Evolutionary conservation across 1,284 basidiomycete genomes (phyloP).

Genomic region (Anthracocystis panici-leucophaei): DNA sequence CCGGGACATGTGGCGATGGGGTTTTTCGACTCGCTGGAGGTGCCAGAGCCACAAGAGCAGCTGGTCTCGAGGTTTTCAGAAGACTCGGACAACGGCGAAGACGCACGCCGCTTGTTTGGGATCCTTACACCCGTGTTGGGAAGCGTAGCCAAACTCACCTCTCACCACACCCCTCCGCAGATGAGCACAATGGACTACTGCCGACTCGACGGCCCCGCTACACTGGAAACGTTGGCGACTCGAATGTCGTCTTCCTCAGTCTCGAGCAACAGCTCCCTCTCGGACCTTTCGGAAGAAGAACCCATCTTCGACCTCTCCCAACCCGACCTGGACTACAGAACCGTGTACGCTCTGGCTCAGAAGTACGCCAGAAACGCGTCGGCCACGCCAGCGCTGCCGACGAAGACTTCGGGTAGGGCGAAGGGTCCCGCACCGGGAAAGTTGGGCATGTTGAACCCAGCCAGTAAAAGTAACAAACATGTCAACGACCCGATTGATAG

Average conservation of each 20-base stretch:
- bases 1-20: slow-evolving; percentile 18
- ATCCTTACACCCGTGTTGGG: slow-evolving; percentile 10
- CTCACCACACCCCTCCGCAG: neutral
- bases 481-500: slow-evolving; percentile 11
- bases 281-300: slow-evolving; percentile 26
- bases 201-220: neutral
- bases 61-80: slow-evolving; percentile 24
- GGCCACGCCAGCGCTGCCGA: neutral
- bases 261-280: slow-evolving; percentile 22
- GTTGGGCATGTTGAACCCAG: too few species aligned
- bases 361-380: slow-evolving; percentile 10
- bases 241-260: slow-evolving; percentile 10
- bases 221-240: slow-evolving; percentile 21
- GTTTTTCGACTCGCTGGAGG: neutral
- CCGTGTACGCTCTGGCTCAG: slow-evolving; percentile 14
- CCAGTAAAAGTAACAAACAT: neutral
- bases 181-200: neutral
- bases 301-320: slow-evolving; percentile 33
- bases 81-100: slow-evolving; percentile 25
- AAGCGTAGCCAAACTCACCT: slow-evolving; percentile 8
- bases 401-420: neutral
- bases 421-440: too few species aligned
- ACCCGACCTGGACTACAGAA: slow-evolving; percentile 8
- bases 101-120: slow-evolving; percentile 5
- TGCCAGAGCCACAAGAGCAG: neutral